Evolutionary conservation across 495 filamentous ascomycete species (phyloP), one percentile per base, ranked within the genome.

Genomic region (Penicillium lividum): DNA sequence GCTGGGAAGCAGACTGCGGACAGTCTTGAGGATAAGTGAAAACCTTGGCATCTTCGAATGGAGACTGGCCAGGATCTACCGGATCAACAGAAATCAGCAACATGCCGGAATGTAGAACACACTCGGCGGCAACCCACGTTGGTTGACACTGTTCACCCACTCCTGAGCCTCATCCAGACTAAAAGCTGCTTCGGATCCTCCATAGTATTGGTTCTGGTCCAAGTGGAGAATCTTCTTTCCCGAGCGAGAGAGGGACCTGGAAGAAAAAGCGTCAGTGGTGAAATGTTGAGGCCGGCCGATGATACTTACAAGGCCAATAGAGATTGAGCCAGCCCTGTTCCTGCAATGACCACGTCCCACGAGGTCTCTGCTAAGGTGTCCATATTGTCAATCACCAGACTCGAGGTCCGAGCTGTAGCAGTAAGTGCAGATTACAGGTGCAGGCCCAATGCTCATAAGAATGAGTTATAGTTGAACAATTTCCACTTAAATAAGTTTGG

Each of bases 301-400:
- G 43, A 58, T 49, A 78, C 89, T 81, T 84, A 98, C 94, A 97
- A 79, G 60, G 94, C 93, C 61, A 98, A 84, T 53, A 98, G 86
- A 45, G 93, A 97, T 72, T 97, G 90, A 63, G 86, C 82, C 61
- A 98, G 71, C 49, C 92, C 94, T 51, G 94, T 98, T 61, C 95
- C 95, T 59, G 85, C 82, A 60, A 98, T 91, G 56, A 94, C 79
- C 64, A 95, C 86, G 77, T 98, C 94, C 95, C 95, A 98, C 47
- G 80, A 76, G 31, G 90, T 91, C 51, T 88, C 87, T 69, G 85
- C 76, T 55, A 96, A 79, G 47, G 88, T 85, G 63, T 95, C 91
- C 91, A 96, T 97, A 55, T 29, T 69, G 63, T 53, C 56, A 53
- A 59, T 55, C 58, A 57, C 38, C 48, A 47, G 51, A 43, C 50